These are phyloP conservation scores for Candida fluviatilis DNA, from an alignment of 805 yeast species.

Conservation along the genomic window DNA sequence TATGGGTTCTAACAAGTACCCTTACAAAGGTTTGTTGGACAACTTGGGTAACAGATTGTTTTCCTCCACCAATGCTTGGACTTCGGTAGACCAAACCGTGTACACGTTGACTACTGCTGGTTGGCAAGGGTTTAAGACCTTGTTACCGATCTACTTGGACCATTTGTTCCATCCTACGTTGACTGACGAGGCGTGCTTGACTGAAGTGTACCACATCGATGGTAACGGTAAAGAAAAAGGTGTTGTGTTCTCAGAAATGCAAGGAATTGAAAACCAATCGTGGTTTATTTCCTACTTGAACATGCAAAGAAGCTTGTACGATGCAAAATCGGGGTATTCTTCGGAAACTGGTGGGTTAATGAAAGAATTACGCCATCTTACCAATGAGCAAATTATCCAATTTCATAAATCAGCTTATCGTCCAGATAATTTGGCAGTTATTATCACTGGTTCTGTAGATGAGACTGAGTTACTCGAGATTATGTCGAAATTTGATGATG, in stretches of 20 bases:
- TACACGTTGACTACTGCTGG: slow-evolving; percentile 91
- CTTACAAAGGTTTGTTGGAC: slow-evolving; percentile 89
- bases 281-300: slow-evolving; percentile 62
- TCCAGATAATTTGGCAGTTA: slow-evolving; percentile 78
- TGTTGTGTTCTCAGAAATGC: slow-evolving; percentile 97
- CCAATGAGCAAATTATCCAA: slow-evolving; percentile 67
- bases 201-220: slow-evolving; percentile 94
- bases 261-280: slow-evolving; percentile 78
- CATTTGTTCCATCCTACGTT: slow-evolving; percentile 82
- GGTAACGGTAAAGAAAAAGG: slow-evolving; percentile 91
- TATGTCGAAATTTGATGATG: slow-evolving; percentile 59
- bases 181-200: slow-evolving; percentile 84
- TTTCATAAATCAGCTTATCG: slow-evolving; percentile 73
- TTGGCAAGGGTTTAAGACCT: slow-evolving; percentile 85
- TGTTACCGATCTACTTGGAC: slow-evolving; percentile 87
- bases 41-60: slow-evolving; percentile 78
- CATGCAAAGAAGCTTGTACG: slow-evolving; percentile 54
- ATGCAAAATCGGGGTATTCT: slow-evolving; percentile 70
- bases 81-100: slow-evolving; percentile 92
- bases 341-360: slow-evolving; percentile 94
- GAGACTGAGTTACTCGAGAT: slow-evolving; percentile 62
- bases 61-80: slow-evolving; percentile 94
- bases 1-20: slow-evolving; percentile 88
- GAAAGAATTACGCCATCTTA: slow-evolving; percentile 66
- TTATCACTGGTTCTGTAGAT: slow-evolving; percentile 83